A percentile compares a stretch with the other conserved stretches of the same genome.
Evolutionary conservation across 1,139 yeast genomes (phyloP).

Genomic region (Blastobotrys capitulatus): DNA sequence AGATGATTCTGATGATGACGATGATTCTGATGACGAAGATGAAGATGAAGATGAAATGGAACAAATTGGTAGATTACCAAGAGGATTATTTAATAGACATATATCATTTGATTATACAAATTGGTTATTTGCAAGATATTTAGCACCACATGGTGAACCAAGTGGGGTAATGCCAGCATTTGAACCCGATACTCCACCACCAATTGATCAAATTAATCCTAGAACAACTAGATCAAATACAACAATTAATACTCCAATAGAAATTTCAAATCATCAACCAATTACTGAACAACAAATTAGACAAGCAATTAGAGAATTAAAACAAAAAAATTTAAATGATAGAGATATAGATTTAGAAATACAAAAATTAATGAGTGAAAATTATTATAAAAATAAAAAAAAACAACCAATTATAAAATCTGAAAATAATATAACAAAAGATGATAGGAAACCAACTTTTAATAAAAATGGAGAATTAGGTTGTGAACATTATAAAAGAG

Average conservation of each 20-base stretch:
- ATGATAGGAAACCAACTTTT: slow-evolving; percentile 48
- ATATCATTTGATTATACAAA: slow-evolving; percentile 21
- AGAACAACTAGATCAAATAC: slow-evolving; percentile 17
- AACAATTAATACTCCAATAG: slow-evolving; percentile 6
- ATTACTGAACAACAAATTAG: slow-evolving; percentile 2
- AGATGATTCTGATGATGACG: slow-evolving; percentile 15
- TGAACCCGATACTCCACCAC: slow-evolving; percentile 44
- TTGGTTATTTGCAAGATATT: slow-evolving; percentile 23
- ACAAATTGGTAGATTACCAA: slow-evolving; percentile 27
- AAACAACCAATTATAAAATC: slow-evolving; percentile 4
- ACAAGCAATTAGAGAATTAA: slow-evolving; percentile 49
- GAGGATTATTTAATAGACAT: slow-evolving; percentile 1
- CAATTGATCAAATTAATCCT: slow-evolving; percentile 44
- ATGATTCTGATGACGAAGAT: slow-evolving; percentile 18
- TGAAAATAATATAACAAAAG: slow-evolving; percentile 37
- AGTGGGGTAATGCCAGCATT: slow-evolving; percentile 49
- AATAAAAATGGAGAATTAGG: slow-evolving; percentile 49
- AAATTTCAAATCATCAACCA: neutral
- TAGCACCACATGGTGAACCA: slow-evolving; percentile 41
- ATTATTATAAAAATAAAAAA: slow-evolving; percentile 41
- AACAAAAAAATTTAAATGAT: slow-evolving; percentile 44
- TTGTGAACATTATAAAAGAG: slow-evolving; percentile 77
- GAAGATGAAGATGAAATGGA: slow-evolving; percentile 28
- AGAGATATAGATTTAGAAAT: slow-evolving; percentile 56
- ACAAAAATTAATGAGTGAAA: slow-evolving; percentile 74